Conservation (phyloP, 1,284 basidiomycete species). For the Baeospora myosura region DNA sequence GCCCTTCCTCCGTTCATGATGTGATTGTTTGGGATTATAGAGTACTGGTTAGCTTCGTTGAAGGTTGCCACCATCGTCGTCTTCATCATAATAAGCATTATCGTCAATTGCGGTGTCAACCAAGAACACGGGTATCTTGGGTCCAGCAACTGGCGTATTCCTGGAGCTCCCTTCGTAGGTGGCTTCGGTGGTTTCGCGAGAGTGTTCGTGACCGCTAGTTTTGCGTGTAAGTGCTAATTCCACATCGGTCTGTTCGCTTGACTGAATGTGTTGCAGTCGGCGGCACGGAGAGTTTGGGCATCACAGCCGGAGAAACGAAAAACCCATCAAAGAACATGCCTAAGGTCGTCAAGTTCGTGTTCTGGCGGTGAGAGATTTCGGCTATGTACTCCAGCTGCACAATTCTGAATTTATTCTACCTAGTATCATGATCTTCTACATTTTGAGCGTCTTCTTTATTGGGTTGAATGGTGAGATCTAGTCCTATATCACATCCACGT, state of each 20-base stretch:
- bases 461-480: constrained; percentile 56
- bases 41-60: constrained; percentile 73
- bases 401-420: not conserved
- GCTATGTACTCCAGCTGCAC: not conserved
- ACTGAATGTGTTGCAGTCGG: constrained; percentile 39
- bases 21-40: constrained; percentile 27
- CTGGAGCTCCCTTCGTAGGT: constrained; percentile 70
- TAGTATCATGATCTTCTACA: constrained; percentile 69
- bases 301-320: constrained; percentile 73
- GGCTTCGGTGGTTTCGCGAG: constrained; percentile 70
- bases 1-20: constrained; percentile 1
- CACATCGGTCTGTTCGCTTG: constrained; percentile 1
- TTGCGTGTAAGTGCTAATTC: constrained; percentile 52
- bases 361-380: constrained; percentile 53
- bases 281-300: constrained; percentile 71
- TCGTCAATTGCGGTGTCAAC: constrained; percentile 72
- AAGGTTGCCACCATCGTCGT: constrained; percentile 63
- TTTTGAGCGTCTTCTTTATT: constrained; percentile 60
- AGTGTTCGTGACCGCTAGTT: constrained; percentile 77
- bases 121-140: constrained; percentile 56
- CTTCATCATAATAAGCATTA: constrained; percentile 63
- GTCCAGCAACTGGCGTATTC: constrained; percentile 56
- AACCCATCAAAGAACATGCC: constrained; percentile 75
- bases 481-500: not conserved
- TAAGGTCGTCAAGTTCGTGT: constrained; percentile 68